A percentile compares a stretch with the other conserved stretches of the same genome.
Conservation (phyloP, 805 yeast genomes). For the Cyberlindnera subsufficiens region DNA sequence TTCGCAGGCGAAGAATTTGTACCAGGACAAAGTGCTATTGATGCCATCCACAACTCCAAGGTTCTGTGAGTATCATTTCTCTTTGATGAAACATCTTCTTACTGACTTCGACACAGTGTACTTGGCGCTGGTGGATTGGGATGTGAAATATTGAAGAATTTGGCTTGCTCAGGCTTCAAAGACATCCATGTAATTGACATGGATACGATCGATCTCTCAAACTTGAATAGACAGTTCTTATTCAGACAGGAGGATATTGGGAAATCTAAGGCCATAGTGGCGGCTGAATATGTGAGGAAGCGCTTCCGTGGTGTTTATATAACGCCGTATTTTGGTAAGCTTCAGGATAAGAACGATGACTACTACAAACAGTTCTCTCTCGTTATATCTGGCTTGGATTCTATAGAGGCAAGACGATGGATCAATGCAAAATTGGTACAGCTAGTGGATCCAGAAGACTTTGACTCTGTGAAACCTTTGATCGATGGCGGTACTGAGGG, state of each 20-base stretch:
- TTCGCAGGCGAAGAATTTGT: constrained; percentile 30
- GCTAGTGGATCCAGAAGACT: constrained; percentile 49
- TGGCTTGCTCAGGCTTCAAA: constrained; percentile 66
- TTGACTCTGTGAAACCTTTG: constrained; percentile 51
- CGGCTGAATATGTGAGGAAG: constrained; percentile 51
- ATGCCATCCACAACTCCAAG: constrained; percentile 22
- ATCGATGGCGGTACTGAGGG: constrained; percentile 98
- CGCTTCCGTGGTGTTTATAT: constrained; percentile 42
- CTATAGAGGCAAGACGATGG: constrained; percentile 88
- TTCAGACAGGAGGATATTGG: constrained; percentile 81
- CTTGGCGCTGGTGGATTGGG: constrained; percentile 97
- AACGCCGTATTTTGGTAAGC: constrained; percentile 55
- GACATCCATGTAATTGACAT: constrained; percentile 83
- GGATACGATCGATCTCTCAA: constrained; percentile 88
- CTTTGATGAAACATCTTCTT: background rate
- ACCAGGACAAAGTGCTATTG: constrained; percentile 26
- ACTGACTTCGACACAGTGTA: constrained; percentile 27
- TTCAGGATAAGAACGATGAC: constrained; percentile 55
- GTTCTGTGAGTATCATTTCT: constrained; percentile 24
- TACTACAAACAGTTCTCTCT: constrained; percentile 67
- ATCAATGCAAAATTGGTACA: constrained; percentile 65
- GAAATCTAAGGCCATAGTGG: constrained; percentile 74
- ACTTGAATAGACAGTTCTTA: constrained; percentile 85
- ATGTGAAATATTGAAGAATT: constrained; percentile 78
- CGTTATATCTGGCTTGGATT: constrained; percentile 83